Percentiles rank a stretch among this genome's conserved stretches.
phyloP scores from a whole-genome alignment of 345 rosid genomes.

The Syzygium aqueum region DNA sequence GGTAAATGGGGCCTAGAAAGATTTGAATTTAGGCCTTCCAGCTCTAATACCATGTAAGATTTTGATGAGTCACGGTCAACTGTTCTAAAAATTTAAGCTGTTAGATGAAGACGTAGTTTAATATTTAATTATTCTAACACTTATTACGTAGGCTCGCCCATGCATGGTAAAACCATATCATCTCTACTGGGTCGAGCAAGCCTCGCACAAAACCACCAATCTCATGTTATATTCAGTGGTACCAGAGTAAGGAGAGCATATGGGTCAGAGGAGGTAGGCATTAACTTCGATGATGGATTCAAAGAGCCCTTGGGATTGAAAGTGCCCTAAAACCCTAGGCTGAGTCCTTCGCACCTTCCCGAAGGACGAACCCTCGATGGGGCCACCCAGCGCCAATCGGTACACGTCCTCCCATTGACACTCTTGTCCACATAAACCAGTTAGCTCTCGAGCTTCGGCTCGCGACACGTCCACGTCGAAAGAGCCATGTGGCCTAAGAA shows the following conservation, averaged over 20 bases:
- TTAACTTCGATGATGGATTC: background rate
- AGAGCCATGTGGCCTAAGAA: background rate
- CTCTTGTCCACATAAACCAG: background rate
- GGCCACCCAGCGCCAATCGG: background rate
- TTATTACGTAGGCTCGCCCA: background rate
- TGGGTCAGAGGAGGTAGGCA: background rate
- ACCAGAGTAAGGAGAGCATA: background rate
- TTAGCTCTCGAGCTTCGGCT: background rate
- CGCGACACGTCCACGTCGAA: background rate
- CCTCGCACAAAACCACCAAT: too few species aligned
- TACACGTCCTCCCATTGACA: background rate
- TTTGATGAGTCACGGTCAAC: accelerated
- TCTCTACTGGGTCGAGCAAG: background rate
- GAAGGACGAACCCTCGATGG: background rate
- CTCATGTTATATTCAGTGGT: background rate
- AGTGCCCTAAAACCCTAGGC: background rate
- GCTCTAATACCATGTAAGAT: too few species aligned
- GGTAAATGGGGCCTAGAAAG: too few species aligned
- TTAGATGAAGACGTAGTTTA: too few species aligned
- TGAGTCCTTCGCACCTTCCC: background rate
- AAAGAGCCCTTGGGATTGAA: too few species aligned
- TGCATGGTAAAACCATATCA: background rate
- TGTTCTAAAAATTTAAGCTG: too few species aligned
- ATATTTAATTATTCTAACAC: too few species aligned
- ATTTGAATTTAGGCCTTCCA: too few species aligned